phyloP scores from a whole-genome alignment of 2,329 filamentous ascomycete genomes.

The Microthyrium microscopicum region DNA sequence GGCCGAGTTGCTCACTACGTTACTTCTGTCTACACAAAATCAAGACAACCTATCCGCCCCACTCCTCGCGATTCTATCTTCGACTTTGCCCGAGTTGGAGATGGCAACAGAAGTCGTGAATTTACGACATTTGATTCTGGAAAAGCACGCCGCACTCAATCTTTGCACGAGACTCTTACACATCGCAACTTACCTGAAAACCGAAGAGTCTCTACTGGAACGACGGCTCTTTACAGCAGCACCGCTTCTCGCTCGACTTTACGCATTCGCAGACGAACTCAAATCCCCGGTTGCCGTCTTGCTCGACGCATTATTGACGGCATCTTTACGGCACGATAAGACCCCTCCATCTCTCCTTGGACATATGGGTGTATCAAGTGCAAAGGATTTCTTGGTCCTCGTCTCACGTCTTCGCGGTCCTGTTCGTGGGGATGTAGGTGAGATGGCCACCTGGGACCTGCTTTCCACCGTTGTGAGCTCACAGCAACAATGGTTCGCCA shows the following conservation, averaged over 20 bases:
- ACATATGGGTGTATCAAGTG: conserved; percentile 66
- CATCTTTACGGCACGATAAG: conserved; percentile 40
- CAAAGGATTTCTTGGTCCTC: conserved; percentile 68
- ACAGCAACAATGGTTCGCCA: conserved; percentile 89
- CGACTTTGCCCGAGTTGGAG: not conserved
- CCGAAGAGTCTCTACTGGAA: conserved; percentile 52
- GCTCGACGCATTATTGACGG: conserved; percentile 56
- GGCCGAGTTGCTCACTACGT: conserved; percentile 58
- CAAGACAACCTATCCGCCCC: conserved; percentile 63
- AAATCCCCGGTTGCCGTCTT: conserved; percentile 49
- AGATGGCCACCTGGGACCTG: conserved; percentile 64
- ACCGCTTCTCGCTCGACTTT: conserved; percentile 60
- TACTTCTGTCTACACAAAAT: conserved; percentile 57
- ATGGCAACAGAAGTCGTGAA: not conserved
- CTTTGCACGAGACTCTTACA: too few species aligned
- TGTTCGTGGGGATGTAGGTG: conserved; percentile 46
- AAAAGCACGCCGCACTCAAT: conserved; percentile 26
- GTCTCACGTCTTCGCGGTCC: conserved; percentile 64
- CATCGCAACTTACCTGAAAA: conserved; percentile 41
- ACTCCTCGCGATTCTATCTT: conserved; percentile 40
- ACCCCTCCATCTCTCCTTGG: conserved; percentile 91
- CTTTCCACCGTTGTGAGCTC: conserved; percentile 74
- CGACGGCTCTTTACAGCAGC: conserved; percentile 66
- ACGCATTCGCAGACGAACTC: conserved; percentile 51
- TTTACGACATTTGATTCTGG: conserved; percentile 22